phyloP scores from a whole-genome alignment of 75 land plant genomes.

The Pinus albicaulis region DNA sequence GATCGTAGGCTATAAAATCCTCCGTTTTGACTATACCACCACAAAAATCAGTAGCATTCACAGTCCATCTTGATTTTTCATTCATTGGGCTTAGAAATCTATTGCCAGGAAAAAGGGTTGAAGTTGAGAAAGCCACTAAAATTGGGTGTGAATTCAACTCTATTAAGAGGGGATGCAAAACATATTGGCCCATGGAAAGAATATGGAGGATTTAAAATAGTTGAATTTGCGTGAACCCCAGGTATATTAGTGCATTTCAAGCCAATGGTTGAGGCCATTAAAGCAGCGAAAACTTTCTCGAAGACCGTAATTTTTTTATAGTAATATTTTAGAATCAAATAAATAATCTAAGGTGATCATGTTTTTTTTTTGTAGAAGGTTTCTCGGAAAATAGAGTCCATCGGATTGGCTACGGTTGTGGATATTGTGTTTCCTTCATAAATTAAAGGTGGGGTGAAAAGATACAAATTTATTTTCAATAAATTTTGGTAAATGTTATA shows the following conservation, averaged over 20 bases:
- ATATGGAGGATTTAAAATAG: too few relatives aligned
- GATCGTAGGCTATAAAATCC: too few relatives aligned
- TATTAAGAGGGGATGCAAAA: background rate
- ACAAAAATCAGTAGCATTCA: constrained; percentile 24
- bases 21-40: constrained; percentile 15
- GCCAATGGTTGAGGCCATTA: background rate
- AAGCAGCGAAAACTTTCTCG: background rate
- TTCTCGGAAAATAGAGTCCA: too few relatives aligned
- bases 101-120: background rate
- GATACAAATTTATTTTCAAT: too few relatives aligned
- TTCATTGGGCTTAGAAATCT: background rate
- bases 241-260: background rate
- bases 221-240: background rate
- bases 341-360: too few relatives aligned
- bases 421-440: too few relatives aligned
- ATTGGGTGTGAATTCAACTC: background rate
- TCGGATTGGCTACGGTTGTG: too few relatives aligned
- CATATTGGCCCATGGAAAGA: background rate
- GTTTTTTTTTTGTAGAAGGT: too few relatives aligned
- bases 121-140: background rate
- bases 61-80: constrained; percentile 1
- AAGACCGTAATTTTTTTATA: too few relatives aligned
- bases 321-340: too few relatives aligned
- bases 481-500: too few relatives aligned
- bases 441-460: too few relatives aligned